phyloP scores from a whole-genome alignment of 2,329 filamentous ascomycete genomes.

The Colletotrichum limetticola region DNA sequence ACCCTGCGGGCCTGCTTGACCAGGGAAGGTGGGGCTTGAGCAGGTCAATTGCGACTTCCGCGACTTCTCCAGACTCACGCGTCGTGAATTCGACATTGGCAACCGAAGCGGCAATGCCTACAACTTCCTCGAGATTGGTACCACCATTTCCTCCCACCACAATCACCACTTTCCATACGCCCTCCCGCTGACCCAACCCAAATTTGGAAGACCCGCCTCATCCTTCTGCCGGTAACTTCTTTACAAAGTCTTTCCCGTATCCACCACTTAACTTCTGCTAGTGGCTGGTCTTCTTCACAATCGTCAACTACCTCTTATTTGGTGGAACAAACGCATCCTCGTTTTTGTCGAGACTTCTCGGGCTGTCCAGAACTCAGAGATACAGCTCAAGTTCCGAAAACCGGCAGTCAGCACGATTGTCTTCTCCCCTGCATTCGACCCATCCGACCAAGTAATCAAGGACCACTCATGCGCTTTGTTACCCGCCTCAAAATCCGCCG shows the following conservation, averaged over 20 bases:
- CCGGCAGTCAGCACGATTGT: neutral
- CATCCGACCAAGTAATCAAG: neutral
- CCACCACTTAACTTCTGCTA: neutral
- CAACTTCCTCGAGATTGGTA: neutral
- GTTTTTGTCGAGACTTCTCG: neutral
- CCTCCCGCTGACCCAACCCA: too few species aligned
- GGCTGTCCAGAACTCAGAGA: neutral
- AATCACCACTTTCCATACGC: neutral
- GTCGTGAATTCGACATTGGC: neutral
- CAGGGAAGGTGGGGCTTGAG: slow-evolving; percentile 7
- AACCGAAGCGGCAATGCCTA: neutral
- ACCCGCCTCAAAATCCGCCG: neutral
- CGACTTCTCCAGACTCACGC: slow-evolving; percentile 1
- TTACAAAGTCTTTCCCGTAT: neutral
- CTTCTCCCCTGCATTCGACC: neutral
- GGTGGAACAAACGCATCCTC: neutral
- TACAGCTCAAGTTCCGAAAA: neutral
- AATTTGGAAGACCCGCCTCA: too few species aligned
- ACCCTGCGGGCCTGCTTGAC: neutral
- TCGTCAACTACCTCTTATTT: neutral
- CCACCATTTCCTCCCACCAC: neutral
- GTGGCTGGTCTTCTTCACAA: neutral
- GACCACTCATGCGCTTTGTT: neutral
- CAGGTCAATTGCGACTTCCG: neutral
- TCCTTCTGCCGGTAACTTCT: neutral